Percentiles rank a stretch among this genome's conserved stretches.
These are phyloP conservation scores for Globisporangium spiculum DNA, from an alignment of 352 stramenopile species.

Conservation along the genomic window DNA sequence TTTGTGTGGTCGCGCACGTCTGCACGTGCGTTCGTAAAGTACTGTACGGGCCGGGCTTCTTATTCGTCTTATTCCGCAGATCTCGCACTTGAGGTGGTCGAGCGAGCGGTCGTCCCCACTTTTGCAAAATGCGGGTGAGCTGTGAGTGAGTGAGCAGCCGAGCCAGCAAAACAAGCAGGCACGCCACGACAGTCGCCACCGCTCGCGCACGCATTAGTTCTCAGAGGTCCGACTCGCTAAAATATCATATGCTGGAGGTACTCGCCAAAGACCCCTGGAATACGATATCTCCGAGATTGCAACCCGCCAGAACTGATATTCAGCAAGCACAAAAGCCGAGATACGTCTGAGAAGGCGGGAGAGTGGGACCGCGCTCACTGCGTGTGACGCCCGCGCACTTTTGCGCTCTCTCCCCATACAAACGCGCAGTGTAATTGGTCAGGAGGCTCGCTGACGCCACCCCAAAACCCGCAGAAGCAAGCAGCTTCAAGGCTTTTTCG, in stretches of 20 bases:
- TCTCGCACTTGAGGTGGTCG: conserved; percentile 6
- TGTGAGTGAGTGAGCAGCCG: conserved; percentile 5
- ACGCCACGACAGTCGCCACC: conserved; percentile 7
- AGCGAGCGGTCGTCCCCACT: neutral
- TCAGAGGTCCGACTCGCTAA: neutral
- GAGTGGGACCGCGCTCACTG: neutral
- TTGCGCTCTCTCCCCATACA: neutral
- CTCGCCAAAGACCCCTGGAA: neutral
- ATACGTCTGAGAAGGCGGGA: neutral
- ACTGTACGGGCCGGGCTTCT: conserved; percentile 1
- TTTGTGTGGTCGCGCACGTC: neutral
- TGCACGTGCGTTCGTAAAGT: neutral
- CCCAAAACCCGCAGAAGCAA: neutral
- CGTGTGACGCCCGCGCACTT: neutral
- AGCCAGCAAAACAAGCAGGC: neutral
- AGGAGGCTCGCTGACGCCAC: neutral
- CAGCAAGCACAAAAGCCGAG: neutral
- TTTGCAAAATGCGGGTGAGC: neutral
- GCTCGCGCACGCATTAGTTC: neutral
- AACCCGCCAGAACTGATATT: neutral
- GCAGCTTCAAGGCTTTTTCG: neutral
- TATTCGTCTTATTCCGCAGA: conserved; percentile 14
- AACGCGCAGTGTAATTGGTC: neutral
- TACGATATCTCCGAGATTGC: neutral
- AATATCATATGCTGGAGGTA: neutral